These are phyloP conservation scores for Wickerhamomyces sydowiorum DNA, from an alignment of 805 yeast species.

Conservation along the genomic window DNA sequence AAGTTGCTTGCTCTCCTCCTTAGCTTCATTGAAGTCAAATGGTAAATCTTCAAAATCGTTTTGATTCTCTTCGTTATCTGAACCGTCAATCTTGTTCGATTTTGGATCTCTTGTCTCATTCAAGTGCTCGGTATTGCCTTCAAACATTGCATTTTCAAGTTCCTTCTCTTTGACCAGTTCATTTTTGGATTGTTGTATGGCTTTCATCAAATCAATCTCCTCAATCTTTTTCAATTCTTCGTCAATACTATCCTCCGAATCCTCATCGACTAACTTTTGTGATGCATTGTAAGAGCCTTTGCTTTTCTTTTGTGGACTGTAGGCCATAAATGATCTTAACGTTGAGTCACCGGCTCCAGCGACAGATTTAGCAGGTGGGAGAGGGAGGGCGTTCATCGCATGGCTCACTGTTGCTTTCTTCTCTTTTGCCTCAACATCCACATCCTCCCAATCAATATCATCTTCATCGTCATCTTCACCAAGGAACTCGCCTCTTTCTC, in stretches of 20 bases:
- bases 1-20: not conserved
- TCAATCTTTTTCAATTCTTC: conserved; percentile 22
- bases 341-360: conserved; percentile 12
- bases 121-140: conserved; percentile 2
- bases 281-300: not conserved
- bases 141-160: conserved; percentile 3
- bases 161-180: conserved; percentile 26
- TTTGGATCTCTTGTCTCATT: conserved; percentile 13
- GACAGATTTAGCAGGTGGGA: conserved; percentile 23
- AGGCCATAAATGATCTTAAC: conserved; percentile 12
- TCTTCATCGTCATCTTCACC: conserved; percentile 18
- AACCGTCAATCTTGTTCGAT: conserved; percentile 22
- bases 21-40: conserved; percentile 8
- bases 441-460: conserved; percentile 69
- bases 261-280: conserved; percentile 10
- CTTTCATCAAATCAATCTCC: conserved; percentile 32
- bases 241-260: conserved; percentile 17
- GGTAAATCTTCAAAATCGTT: conserved; percentile 24
- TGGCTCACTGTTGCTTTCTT: conserved; percentile 26
- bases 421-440: conserved; percentile 30
- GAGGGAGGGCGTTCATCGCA: conserved; percentile 36
- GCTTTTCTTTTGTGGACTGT: conserved; percentile 14
- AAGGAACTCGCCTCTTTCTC: conserved; percentile 8
- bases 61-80: conserved; percentile 23
- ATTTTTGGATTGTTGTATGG: conserved; percentile 40